Evolutionary conservation across 441 rosid genomes (phyloP).

Genomic region (Macaranga tanarius): DNA sequence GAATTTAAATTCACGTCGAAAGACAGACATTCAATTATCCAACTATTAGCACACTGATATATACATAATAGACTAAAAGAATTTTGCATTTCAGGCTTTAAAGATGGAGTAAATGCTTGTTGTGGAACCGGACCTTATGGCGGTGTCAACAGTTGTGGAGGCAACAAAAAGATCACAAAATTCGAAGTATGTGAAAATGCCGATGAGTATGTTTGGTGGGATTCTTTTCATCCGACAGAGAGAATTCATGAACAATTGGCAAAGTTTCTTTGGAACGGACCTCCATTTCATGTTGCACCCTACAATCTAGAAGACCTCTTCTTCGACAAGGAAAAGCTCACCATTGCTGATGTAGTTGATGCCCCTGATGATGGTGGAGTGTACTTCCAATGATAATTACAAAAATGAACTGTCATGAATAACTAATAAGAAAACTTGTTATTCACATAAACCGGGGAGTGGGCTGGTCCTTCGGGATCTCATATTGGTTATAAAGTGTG

Average conservation of each 20-base stretch:
- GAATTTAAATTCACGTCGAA: too few relatives aligned
- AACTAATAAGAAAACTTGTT: not conserved
- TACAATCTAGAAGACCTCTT: constrained; percentile 40
- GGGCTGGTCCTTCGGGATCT: too few relatives aligned
- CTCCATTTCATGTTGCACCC: constrained; percentile 35
- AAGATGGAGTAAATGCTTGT: constrained; percentile 49
- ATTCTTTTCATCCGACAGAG: constrained; percentile 53
- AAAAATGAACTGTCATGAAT: not conserved
- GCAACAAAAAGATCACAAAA: constrained; percentile 26
- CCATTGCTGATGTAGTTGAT: constrained; percentile 44
- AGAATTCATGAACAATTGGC: constrained; percentile 44
- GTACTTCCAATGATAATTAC: not conserved
- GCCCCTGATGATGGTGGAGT: constrained; percentile 11
- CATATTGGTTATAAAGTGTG: too few relatives aligned
- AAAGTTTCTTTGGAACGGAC: constrained; percentile 41
- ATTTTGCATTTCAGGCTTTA: constrained; percentile 36
- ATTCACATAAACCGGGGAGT: too few relatives aligned
- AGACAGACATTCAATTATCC: too few relatives aligned
- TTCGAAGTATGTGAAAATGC: constrained; percentile 40
- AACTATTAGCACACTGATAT: not conserved
- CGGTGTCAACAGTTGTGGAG: constrained; percentile 41
- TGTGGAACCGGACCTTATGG: constrained; percentile 51
- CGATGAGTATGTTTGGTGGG: constrained; percentile 49
- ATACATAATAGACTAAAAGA: not conserved
- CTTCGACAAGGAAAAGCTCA: constrained; percentile 29